Evolutionary conservation across 2,329 filamentous ascomycete species (phyloP).

Genomic region (Colletotrichum sp.): DNA sequence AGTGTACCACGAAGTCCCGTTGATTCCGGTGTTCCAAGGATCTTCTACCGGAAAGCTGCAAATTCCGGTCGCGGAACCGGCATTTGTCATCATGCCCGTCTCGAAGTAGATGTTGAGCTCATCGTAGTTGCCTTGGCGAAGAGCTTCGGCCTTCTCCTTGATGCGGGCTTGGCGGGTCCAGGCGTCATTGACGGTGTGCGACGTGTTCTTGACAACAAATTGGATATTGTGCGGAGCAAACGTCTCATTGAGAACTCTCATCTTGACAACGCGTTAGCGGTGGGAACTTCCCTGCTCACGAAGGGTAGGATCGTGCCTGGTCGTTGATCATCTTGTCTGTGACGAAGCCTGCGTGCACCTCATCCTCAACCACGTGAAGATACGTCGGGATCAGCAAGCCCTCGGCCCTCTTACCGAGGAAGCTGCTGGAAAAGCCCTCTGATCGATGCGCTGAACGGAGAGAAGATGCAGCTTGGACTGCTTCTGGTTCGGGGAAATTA

Average conservation of each 20-base stretch:
- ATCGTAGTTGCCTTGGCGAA: conserved; percentile 38
- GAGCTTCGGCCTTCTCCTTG: conserved; percentile 8
- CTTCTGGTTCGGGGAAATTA: not conserved
- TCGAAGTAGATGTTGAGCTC: conserved; percentile 49
- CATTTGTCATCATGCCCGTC: conserved; percentile 15
- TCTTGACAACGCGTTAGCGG: not conserved
- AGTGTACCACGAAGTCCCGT: conserved; percentile 9
- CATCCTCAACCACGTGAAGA: conserved; percentile 9
- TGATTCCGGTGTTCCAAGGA: conserved; percentile 12
- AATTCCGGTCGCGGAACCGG: conserved; percentile 35
- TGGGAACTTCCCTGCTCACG: accelerated
- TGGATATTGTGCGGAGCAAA: conserved; percentile 14
- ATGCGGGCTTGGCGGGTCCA: conserved; percentile 10
- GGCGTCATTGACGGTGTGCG: conserved; percentile 9
- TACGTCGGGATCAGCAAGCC: conserved; percentile 7
- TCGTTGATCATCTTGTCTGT: conserved; percentile 5
- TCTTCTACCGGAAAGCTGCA: conserved; percentile 42
- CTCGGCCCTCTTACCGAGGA: not conserved
- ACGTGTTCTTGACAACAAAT: conserved; percentile 3
- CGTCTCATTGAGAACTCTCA: conserved; percentile 9
- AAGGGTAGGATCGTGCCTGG: not conserved
- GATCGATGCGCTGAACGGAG: not conserved
- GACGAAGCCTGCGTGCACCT: not conserved
- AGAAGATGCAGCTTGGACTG: not conserved
- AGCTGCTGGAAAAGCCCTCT: not conserved